Base-by-base conservation (phyloP, 2,329 filamentous ascomycete genomes). In the Ophiocordyceps camponoti-floridani region DNA sequence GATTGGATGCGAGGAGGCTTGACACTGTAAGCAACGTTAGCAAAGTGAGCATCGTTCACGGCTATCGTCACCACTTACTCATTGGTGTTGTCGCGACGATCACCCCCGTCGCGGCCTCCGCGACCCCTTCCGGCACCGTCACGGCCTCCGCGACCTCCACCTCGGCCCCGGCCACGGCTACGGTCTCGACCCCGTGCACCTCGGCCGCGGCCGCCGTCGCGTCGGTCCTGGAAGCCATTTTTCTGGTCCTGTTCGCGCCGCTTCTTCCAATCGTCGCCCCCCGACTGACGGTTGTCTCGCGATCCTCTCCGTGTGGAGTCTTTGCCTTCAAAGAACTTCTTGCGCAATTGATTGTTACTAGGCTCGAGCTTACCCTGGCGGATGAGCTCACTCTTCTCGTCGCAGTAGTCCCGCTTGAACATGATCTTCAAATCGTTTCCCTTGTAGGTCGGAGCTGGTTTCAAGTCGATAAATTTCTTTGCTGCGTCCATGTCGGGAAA, bases 321-420 rank as follows among this genome's bases (percentile, higher is more conserved):
- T 47, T 54, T 62, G 46, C 70, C 70, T 56, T 74, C 70, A 48
- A 62, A 75, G 55, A 74, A 74, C 48, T 59, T 61, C 50, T 62
- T 62, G 42, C 56, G 54, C 14, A 23, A 5, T 23, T 56, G 56
- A 49, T 54, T 58, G 42, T 58, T 59, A 54, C 67, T 76, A 48
- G 81, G 75, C 58, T 77, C 67, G 42, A 86, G 67, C 56, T 77
- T 77, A 48, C 84, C 84, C 40, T 77, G 72, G 52, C 75, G 70
- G 54, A 89, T 88, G 35, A 83, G 74, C 45, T 77, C 66, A 46
- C 70, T 72, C 69, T 89, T 89, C 61, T 80, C 76, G n/a, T 81
- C 72, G 52, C 83, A 81, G 62, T 98, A 98, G 16, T 77, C 82
- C 55, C 77, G 75, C 79, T 98, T 98, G 63, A 77, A 79, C 77